Base-by-base conservation (phyloP, 768 basidiomycete genomes). In the Asterophora lycoperdoides region DNA sequence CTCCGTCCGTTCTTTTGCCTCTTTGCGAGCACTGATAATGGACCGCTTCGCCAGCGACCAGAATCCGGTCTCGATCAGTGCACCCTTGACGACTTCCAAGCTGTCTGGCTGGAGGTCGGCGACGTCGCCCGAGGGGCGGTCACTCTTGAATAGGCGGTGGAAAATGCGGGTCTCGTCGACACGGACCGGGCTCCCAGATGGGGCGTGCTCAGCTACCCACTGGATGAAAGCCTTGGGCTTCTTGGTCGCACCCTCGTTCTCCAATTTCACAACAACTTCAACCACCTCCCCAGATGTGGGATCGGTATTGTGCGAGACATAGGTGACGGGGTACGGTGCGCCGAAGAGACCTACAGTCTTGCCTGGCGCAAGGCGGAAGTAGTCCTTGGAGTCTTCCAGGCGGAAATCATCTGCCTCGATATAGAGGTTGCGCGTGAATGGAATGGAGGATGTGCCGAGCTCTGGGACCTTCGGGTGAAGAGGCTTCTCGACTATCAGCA, bases 291-390 rank as follows among this genome's bases (percentile, higher is more conserved):
- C 89, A 0, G 83, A 83, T 2, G 64, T 60, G 3, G 84, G 74
- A 66, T 96, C 86, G 1, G 76, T 83, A 68, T 83, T 84, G 75
- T 86, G 89, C 4, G 89, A 89, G n/a, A 82, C 88, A 67, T 92
- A 95, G 18, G 93, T 93, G 62, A 99, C 88, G 7, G 94, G 91
- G 65, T 84, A 71, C 2, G 93, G 93, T 13, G 84, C 93, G 64
- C 93, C 88, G 77, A 97, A 95, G 20, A 99, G 72, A 13, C 96
- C 96, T 36, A 98, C 96, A 0, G 93, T 92, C 73, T 97, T 97
- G 39, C 94, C 94, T 6, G 96, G 96, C 13, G 95, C 92, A 39
- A 99, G 84, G 35, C 96, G 86, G 83, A 94, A 98, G 69, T 96
- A 99, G 63, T 98, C 94, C 53, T 84, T 84, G 18, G 91, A 89